Conservation (phyloP, 306 rosid species). For the Parietaria judaica region DNA sequence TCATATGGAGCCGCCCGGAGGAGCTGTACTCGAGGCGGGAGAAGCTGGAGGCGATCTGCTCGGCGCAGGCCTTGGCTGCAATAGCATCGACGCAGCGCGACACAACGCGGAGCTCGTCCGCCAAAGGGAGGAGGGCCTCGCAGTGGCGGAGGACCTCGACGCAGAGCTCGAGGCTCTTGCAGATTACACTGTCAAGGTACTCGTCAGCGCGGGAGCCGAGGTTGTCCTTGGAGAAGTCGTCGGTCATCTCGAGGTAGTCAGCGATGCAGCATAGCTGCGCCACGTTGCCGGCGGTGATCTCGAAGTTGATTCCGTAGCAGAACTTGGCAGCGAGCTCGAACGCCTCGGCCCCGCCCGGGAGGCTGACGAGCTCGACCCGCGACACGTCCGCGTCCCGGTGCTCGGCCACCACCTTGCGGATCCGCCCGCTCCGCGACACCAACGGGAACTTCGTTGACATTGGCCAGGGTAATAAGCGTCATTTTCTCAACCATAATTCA, state of each 20-base stretch:
- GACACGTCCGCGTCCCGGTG: slow-evolving; percentile 87
- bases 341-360: slow-evolving; percentile 90
- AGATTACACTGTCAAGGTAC: slow-evolving; percentile 65
- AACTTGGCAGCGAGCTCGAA: slow-evolving; percentile 94
- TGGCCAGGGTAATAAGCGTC: too few relatives aligned
- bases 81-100: slow-evolving; percentile 86
- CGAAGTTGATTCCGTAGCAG: slow-evolving; percentile 93
- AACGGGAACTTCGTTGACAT: slow-evolving; percentile 75
- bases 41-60: slow-evolving; percentile 97
- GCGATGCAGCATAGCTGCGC: slow-evolving; percentile 83
- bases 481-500: too few relatives aligned
- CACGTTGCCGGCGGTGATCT: slow-evolving; percentile 76
- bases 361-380: slow-evolving; percentile 79
- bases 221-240: slow-evolving; percentile 86
- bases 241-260: slow-evolving; percentile 92
- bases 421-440: slow-evolving; percentile 91
- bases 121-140: slow-evolving; percentile 76
- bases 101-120: slow-evolving; percentile 70
- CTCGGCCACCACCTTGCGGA: slow-evolving; percentile 83
- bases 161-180: slow-evolving; percentile 91
- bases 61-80: slow-evolving; percentile 93
- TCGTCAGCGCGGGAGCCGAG: slow-evolving; percentile 78
- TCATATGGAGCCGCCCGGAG: slow-evolving; percentile 95
- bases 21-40: slow-evolving; percentile 96
- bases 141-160: slow-evolving; percentile 90